Conservation (phyloP, 148 eudicot species). For the Vaccinium macrocarpon region DNA sequence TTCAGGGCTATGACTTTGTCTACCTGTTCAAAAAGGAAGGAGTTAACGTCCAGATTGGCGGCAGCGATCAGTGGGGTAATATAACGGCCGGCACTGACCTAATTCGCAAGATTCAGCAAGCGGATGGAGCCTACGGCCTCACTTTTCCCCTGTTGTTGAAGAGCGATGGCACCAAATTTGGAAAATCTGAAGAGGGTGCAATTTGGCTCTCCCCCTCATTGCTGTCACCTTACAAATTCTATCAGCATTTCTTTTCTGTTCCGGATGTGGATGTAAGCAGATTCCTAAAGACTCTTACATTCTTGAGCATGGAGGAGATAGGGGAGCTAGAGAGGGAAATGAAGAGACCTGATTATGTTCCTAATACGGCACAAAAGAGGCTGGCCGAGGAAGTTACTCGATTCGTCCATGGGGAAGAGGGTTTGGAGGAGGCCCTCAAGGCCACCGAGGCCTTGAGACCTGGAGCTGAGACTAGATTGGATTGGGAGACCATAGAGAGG, state of each 20-base stretch:
- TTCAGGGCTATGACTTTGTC: constrained; percentile 86
- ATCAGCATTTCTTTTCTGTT: constrained; percentile 77
- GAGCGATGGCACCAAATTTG: constrained; percentile 82
- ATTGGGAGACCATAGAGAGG: constrained; percentile 62
- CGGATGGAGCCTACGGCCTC: constrained; percentile 60
- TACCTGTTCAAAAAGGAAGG: constrained; percentile 53
- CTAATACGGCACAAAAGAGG: constrained; percentile 71
- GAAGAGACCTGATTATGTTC: constrained; percentile 48
- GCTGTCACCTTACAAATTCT: constrained; percentile 81
- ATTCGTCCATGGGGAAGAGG: constrained; percentile 83
- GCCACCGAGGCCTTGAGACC: constrained; percentile 85
- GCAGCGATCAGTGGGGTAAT: constrained; percentile 97
- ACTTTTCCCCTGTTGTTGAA: constrained; percentile 85
- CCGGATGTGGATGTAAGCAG: constrained; percentile 70
- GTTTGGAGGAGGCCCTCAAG: constrained; percentile 73
- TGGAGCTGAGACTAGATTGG: constrained; percentile 67
- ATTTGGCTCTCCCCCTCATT: constrained; percentile 73
- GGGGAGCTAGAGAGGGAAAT: constrained; percentile 52
- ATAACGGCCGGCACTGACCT: constrained; percentile 92
- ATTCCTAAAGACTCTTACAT: constrained; percentile 72
- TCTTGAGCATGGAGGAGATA: constrained; percentile 64
- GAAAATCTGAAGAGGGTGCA: constrained; percentile 90
- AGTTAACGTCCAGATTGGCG: constrained; percentile 78
- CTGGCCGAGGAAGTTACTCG: constrained; percentile 82
- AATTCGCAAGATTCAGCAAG: constrained; percentile 53